phyloP scores from a whole-genome alignment of 192 early-diverging fungal genomes.

The Diversispora epigaea region DNA sequence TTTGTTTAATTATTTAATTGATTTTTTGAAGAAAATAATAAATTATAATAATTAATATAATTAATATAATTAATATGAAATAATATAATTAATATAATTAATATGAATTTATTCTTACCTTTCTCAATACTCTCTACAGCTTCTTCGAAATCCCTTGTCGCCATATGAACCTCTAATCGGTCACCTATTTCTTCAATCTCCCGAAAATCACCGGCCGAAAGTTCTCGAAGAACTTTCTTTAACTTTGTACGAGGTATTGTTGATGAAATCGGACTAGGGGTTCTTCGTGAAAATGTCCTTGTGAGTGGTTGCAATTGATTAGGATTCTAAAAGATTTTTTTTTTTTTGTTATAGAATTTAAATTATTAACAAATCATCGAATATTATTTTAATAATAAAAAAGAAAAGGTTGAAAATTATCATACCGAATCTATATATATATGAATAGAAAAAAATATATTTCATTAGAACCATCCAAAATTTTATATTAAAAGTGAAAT shows the following conservation, averaged over 20 bases:
- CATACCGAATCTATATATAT: too few relatives aligned
- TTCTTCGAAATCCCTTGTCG: slow-evolving; percentile 84
- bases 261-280: neutral
- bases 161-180: slow-evolving; percentile 91
- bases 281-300: slow-evolving; percentile 9
- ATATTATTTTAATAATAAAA: too few relatives aligned
- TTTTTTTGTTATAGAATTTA: too few relatives aligned
- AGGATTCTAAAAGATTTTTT: neutral
- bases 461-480: neutral
- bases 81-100: too few relatives aligned
- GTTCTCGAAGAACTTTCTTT: slow-evolving; percentile 24
- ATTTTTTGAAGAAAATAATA: too few relatives aligned
- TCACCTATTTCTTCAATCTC: slow-evolving; percentile 80
- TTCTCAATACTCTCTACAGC: slow-evolving; percentile 72
- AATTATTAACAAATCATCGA: too few relatives aligned
- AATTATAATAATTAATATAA: too few relatives aligned
- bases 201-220: slow-evolving; percentile 41
- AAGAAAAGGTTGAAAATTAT: too few relatives aligned
- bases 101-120: slow-evolving; percentile 33
- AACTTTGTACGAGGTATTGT: neutral
- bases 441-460: too few relatives aligned
- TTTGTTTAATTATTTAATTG: too few relatives aligned
- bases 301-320: slow-evolving; percentile 24
- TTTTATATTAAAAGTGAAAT: neutral
- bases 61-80: too few relatives aligned